phyloP scores from a whole-genome alignment of 2,329 filamentous ascomycete genomes.

The Colletotrichum tabaci region DNA sequence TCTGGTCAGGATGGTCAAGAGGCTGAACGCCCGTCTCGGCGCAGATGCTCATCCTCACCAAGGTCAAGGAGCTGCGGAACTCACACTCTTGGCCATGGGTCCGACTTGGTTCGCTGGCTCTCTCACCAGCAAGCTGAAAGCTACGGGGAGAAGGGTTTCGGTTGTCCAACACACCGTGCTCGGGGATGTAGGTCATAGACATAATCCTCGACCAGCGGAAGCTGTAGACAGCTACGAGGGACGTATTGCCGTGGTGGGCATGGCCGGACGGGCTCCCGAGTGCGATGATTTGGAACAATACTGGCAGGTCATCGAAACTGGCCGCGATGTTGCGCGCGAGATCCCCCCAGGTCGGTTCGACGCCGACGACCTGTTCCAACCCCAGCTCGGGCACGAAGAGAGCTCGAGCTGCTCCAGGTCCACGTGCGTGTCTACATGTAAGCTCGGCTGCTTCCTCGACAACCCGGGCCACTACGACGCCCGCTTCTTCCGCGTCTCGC shows the following conservation, averaged over 20 bases:
- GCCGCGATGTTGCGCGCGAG: background rate
- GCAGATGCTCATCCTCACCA: slow-evolving; percentile 7
- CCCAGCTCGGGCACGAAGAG: background rate
- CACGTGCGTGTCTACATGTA: background rate
- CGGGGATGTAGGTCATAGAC: background rate
- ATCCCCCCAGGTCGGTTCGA: background rate
- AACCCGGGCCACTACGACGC: slow-evolving; percentile 52
- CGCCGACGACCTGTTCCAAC: background rate
- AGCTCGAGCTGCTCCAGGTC: background rate
- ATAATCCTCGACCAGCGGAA: background rate
- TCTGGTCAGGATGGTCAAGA: slow-evolving; percentile 8
- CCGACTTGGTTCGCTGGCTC: slow-evolving; percentile 18
- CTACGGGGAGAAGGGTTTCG: slow-evolving; percentile 5
- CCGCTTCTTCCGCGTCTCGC: slow-evolving; percentile 55
- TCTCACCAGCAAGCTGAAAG: slow-evolving; percentile 25
- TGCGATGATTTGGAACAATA: background rate
- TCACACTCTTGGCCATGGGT: background rate
- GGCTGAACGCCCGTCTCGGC: slow-evolving; percentile 11
- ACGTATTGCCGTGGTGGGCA: slow-evolving; percentile 18
- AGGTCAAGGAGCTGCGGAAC: background rate
- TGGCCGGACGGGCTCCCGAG: background rate
- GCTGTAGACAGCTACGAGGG: background rate
- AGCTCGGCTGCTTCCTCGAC: slow-evolving; percentile 41
- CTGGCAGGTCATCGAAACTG: background rate
- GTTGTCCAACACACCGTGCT: slow-evolving; percentile 1